phyloP scores from a whole-genome alignment of 805 yeast species.

The Cyberlindnera amylophila region DNA sequence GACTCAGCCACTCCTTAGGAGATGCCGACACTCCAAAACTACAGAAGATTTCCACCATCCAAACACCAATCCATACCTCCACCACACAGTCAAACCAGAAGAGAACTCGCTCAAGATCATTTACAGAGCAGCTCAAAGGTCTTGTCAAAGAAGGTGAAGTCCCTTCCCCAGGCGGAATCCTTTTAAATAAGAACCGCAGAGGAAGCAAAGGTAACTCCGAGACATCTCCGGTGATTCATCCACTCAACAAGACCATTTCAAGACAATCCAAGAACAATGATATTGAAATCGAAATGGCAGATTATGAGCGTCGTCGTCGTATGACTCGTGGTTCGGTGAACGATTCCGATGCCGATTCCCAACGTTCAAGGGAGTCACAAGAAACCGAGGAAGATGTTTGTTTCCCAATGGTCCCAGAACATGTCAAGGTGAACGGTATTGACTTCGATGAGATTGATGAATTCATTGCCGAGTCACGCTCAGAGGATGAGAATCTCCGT shows the following conservation, averaged over 20 bases:
- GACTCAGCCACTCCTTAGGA: constrained; percentile 9
- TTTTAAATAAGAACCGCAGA: constrained; percentile 26
- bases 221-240: constrained; percentile 17
- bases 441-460: constrained; percentile 90
- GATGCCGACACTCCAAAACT: constrained; percentile 1
- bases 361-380: constrained; percentile 72
- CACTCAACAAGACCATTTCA: constrained; percentile 12
- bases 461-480: constrained; percentile 60
- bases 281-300: constrained; percentile 36
- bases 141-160: constrained; percentile 30
- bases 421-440: constrained; percentile 64
- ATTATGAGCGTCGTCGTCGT: constrained; percentile 31
- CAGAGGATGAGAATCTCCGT: constrained; percentile 37
- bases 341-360: constrained; percentile 68
- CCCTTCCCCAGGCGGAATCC: constrained; percentile 29
- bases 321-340: constrained; percentile 32
- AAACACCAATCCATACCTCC: neutral
- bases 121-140: constrained; percentile 41
- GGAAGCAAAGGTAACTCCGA: constrained; percentile 19
- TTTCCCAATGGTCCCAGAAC: constrained; percentile 82
- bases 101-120: constrained; percentile 28
- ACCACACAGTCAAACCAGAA: constrained; percentile 3
- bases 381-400: constrained; percentile 98
- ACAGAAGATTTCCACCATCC: constrained; percentile 3
- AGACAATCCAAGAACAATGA: constrained; percentile 14